Evolutionary conservation across 1,284 basidiomycete species (phyloP).

Genomic region (Wallemia mellicola): DNA sequence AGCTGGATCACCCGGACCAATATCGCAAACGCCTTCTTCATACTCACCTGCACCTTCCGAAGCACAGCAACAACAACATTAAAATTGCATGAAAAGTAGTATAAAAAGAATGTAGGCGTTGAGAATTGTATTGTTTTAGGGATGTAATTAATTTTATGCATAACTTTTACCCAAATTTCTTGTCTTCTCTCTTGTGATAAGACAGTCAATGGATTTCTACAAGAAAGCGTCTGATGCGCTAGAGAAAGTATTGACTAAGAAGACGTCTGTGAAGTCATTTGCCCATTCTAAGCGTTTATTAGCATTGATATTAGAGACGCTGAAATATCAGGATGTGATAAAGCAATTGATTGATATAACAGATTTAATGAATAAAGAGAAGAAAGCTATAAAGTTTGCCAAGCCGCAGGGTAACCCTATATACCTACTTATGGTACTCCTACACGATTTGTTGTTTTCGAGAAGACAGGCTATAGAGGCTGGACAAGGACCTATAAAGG

Average conservation of each 20-base stretch:
- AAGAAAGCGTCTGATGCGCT: not conserved
- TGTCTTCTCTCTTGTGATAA: not conserved
- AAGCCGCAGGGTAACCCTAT: conserved; percentile 6
- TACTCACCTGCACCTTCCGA: not conserved
- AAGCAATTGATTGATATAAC: not conserved
- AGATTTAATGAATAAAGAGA: not conserved
- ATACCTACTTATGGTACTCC: conserved; percentile 46
- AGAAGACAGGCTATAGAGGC: conserved; percentile 41
- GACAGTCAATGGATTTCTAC: not conserved
- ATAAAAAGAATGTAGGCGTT: not conserved
- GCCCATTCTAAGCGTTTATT: not conserved
- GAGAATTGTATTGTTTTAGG: not conserved
- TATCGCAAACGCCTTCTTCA: not conserved
- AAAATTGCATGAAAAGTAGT: not conserved
- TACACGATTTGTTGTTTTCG: conserved; percentile 57
- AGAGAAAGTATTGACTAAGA: not conserved
- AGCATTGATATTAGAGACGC: not conserved
- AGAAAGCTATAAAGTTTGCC: not conserved
- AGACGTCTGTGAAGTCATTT: not conserved
- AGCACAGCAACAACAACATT: not conserved
- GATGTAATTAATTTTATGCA: not conserved
- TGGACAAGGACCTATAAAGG: conserved; percentile 55
- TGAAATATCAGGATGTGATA: not conserved
- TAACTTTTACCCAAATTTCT: too few species aligned
- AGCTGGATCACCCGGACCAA: not conserved